Evolutionary conservation across 225 moss, liverwort and hornwort species (phyloP).

Genomic region (Pseudisothecium myosuroides): DNA sequence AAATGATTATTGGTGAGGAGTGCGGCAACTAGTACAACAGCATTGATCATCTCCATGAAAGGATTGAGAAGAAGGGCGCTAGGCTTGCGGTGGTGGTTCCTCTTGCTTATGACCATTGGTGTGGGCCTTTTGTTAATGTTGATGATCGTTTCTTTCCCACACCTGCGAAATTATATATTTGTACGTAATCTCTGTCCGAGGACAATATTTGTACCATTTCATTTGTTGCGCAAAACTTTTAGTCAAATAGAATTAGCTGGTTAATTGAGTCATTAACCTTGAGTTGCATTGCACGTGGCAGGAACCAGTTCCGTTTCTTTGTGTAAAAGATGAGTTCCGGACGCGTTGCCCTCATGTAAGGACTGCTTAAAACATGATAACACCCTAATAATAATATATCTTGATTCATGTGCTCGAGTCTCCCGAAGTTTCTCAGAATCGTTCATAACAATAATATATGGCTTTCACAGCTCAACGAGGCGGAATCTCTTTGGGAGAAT

Average conservation of each 20-base stretch:
- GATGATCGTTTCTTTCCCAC: background rate
- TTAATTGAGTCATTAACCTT: background rate
- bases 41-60: background rate
- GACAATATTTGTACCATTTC: background rate
- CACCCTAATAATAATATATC: no score
- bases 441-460: background rate
- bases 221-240: background rate
- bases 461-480: conserved; percentile 10
- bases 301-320: conserved; percentile 34
- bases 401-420: background rate
- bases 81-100: conserved; percentile 7
- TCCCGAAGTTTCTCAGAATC: background rate
- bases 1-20: background rate
- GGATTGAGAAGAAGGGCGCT: background rate
- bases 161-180: background rate
- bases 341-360: conserved; percentile 37
- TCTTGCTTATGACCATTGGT: background rate
- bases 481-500: conserved; percentile 55
- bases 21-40: background rate
- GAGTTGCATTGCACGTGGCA: background rate
- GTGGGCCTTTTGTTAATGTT: background rate
- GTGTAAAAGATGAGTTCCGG: conserved; percentile 25
- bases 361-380: background rate
- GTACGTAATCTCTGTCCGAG: background rate
- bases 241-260: background rate